phyloP scores from a whole-genome alignment of 2,329 filamentous ascomycete species.

The Phyllosticta citriasiana region DNA sequence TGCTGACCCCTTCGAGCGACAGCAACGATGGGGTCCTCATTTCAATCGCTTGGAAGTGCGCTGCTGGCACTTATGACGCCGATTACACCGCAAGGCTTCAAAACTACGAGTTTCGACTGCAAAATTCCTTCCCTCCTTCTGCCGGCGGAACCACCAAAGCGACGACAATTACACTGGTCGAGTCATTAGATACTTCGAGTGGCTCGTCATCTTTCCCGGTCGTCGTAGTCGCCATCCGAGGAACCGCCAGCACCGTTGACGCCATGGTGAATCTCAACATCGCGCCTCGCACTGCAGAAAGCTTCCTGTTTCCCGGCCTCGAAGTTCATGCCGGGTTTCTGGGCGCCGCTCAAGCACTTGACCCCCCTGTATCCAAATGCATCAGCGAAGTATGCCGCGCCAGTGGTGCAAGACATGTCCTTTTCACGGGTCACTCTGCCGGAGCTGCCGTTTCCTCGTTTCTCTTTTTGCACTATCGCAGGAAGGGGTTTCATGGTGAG shows the following conservation, averaged over 20 bases:
- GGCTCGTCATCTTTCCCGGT: neutral
- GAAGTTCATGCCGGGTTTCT: neutral
- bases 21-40: neutral
- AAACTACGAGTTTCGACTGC: neutral
- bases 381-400: neutral
- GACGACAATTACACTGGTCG: neutral
- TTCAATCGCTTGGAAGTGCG: neutral
- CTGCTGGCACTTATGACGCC: neutral
- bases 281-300: neutral
- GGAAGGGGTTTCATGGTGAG: too few species aligned
- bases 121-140: neutral
- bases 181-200: neutral
- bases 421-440: slow-evolving; percentile 2
- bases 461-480: neutral
- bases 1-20: too few species aligned
- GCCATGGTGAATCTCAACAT: neutral
- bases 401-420: neutral
- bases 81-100: neutral
- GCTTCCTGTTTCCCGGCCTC: neutral
- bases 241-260: slow-evolving; percentile 1
- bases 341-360: neutral
- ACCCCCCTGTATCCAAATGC: neutral
- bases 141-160: neutral
- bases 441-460: slow-evolving; percentile 1
- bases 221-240: neutral